phyloP scores from a whole-genome alignment of 495 filamentous ascomycete species.

The Endocarpon pusillum region DNA sequence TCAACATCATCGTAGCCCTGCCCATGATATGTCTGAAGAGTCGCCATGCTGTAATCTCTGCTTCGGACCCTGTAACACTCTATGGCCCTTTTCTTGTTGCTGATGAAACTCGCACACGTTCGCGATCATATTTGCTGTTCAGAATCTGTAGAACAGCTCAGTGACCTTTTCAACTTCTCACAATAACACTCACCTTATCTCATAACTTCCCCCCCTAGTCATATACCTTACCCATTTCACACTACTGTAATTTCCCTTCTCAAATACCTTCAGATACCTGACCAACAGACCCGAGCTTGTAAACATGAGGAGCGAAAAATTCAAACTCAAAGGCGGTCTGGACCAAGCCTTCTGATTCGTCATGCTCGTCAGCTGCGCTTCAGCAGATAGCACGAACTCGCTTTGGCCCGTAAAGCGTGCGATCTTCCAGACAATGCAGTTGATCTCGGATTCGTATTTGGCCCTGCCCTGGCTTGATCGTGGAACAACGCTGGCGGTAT shows the following conservation, averaged over 20 bases:
- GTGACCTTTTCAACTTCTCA: no score
- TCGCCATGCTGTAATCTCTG: no score
- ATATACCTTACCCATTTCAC: slow-evolving; percentile 99
- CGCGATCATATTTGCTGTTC: no score
- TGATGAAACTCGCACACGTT: no score
- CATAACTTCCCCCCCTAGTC: slow-evolving; percentile 65
- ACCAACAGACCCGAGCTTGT: slow-evolving; percentile 85
- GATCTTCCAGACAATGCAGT: slow-evolving; percentile 99
- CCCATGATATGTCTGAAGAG: no score
- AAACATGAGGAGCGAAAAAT: slow-evolving; percentile 93
- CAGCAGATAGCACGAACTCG: slow-evolving; percentile 87
- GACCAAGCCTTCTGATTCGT: slow-evolving; percentile 98
- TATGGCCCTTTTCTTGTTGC: no score
- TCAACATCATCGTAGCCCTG: no score
- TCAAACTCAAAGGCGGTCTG: slow-evolving; percentile 78
- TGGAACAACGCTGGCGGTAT: slow-evolving; percentile 89
- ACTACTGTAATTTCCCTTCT: slow-evolving; percentile 96
- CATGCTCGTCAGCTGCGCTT: slow-evolving; percentile 87
- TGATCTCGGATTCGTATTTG: slow-evolving; percentile 95
- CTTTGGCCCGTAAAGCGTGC: slow-evolving; percentile 87
- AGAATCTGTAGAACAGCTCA: slow-evolving; percentile 3
- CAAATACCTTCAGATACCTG: slow-evolving; percentile 95
- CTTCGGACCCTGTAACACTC: no score
- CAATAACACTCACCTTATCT: slow-evolving; percentile 30
- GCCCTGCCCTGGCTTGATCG: slow-evolving; percentile 89